Base-by-base conservation (phyloP, 768 basidiomycete genomes). In the Gloeostereum incarnatum region DNA sequence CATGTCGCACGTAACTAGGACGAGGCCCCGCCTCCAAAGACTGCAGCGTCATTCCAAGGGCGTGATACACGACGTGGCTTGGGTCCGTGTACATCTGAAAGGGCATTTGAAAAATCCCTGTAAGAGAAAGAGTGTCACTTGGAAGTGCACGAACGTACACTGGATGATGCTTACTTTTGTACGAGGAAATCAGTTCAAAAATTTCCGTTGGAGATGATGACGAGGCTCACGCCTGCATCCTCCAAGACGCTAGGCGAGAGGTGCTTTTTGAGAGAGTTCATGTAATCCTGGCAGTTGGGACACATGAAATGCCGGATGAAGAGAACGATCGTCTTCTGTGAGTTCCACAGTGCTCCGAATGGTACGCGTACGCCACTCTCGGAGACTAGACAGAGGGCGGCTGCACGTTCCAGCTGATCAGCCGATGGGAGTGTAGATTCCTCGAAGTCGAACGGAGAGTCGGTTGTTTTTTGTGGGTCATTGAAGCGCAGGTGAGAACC, bases 281-380 rank as follows among this genome's bases (percentile, higher is more conserved):
- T 73, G 48, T 82, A 85, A 50, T 85, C 81, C 44, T 80, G 77
- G 50, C 78, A 78, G 18, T 72, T 59, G 0, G 77, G 71, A 47
- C 78, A 82, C 74, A 69, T 70, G 56, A 81, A 81, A 52, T 79
- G 76, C 39, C 83, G 56, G 40, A 86, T 78, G 56, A 84, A 85
- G 33, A 79, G 55, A 21, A 80, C 73, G 36, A 81, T 66, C 0
- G 74, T 77, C 53, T 64, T 71, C 44, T 65, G 62, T 8, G 64
- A 54, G 8, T 57, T 46, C 45, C 68, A 68, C 18, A 84, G 47
- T 21, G 69, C 68, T 1, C 78, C 74, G 42, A 84, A 80, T 27
- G 55, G 60, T 33, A 75, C 59, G 9, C 65, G 59, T 14, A 69
- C 42, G 1, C 79, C 81, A 16, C 64, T 62, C 47, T 78, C 73